A percentile compares a stretch with the other conserved stretches of the same genome.
These are phyloP conservation scores for Pyrenophora graminea DNA, from an alignment of 2,329 filamentous ascomycete species.

Conservation along the genomic window DNA sequence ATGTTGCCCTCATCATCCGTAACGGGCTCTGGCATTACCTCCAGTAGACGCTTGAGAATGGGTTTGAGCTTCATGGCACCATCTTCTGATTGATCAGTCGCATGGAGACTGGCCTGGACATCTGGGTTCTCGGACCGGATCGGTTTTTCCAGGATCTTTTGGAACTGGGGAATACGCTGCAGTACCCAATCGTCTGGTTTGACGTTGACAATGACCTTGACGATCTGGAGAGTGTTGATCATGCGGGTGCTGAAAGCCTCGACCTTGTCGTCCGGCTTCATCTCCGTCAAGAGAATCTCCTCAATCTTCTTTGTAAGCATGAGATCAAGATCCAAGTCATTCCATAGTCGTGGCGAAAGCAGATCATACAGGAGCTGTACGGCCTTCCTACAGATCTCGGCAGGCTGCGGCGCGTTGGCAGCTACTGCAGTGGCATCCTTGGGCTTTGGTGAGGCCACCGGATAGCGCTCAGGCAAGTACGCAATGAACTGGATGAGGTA, in stretches of 20 bases:
- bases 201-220: slow-evolving; percentile 85
- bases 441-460: slow-evolving; percentile 59
- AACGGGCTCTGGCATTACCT: slow-evolving; percentile 80
- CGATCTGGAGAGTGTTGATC: slow-evolving; percentile 90
- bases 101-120: slow-evolving; percentile 89
- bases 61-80: slow-evolving; percentile 67
- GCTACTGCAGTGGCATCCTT: slow-evolving; percentile 41
- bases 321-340: slow-evolving; percentile 80
- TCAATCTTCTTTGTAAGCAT: slow-evolving; percentile 90
- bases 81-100: slow-evolving; percentile 70
- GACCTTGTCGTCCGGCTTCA: slow-evolving; percentile 52
- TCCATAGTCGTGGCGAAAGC: slow-evolving; percentile 86
- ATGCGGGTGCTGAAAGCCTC: slow-evolving; percentile 84
- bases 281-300: slow-evolving; percentile 77
- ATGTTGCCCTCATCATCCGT: slow-evolving; percentile 86
- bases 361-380: slow-evolving; percentile 81
- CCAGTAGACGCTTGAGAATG: slow-evolving; percentile 78
- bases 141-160: slow-evolving; percentile 88
- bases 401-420: slow-evolving; percentile 55
- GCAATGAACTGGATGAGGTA: slow-evolving; percentile 96
- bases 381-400: slow-evolving; percentile 84
- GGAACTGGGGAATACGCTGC: slow-evolving; percentile 73
- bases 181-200: slow-evolving; percentile 91
- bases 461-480: slow-evolving; percentile 82
- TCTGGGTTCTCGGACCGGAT: slow-evolving; percentile 87